Evolutionary conservation across 1,284 basidiomycete genomes (phyloP), one percentile per base, ranked within the genome.

Genomic region (Cutaneotrichosporon spelunceum): DNA sequence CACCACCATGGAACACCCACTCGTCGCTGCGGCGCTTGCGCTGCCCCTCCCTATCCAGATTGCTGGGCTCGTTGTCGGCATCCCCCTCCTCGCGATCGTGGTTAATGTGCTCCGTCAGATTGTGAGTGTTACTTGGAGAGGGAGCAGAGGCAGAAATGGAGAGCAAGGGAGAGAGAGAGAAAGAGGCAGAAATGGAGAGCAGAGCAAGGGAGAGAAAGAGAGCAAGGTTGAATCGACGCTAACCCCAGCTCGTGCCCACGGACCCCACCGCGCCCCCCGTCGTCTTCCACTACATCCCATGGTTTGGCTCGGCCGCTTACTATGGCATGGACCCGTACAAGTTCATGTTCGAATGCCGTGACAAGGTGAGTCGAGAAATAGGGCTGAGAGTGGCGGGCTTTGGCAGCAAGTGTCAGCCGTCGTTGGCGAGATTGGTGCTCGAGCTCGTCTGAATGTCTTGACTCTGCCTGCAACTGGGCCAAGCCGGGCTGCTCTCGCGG

Each of bases 271-370:
- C 83, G 29, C 90, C 90, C 5, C 90, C 90, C 0, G 79, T 88
- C 52, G 90, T 92, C 16, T 92, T 91, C 80, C 87, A 91, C 76
- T 83, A 83, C 71, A 81, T 91, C 62, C 90, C 90, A 21, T 82
- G 87, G 76, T 82, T 92, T 66, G 90, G 90, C 13, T 89, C 87
- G 29, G 87, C 90, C 1, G 81, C 84, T n/a, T 72, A 81, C 50
- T 92, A 92, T 67, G 90, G 90, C 24, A 85, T 89, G 71, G 88
- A 92, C 74, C 90, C 90, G 2, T 84, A 91, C 75, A 84, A 82
- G 62, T 91, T 92, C 78, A 83, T 91, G 72, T 84, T 86, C 61
- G 81, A 83, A 49, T 88, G 86, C 75, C 85, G 88, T 63, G 88
- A 90, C 68, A 95, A 94, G 86, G 93, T 91, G 65, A 29, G 83